Base-by-base conservation (phyloP, 1,284 basidiomycete species). In the Porodaedalea pini region DNA sequence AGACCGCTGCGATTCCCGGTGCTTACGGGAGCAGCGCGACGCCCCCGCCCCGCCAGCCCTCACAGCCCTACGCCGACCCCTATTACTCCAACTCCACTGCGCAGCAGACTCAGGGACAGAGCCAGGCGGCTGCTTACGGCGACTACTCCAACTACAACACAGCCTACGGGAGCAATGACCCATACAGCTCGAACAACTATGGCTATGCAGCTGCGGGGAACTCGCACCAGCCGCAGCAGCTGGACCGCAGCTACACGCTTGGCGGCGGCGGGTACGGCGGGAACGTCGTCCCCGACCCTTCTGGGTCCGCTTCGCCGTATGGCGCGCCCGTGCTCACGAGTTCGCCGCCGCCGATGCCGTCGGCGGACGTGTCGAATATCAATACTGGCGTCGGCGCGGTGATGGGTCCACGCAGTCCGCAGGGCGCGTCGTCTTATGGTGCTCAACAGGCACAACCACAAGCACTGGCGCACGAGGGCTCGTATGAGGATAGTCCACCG, bases 401-500 rank as follows among this genome's bases (percentile, higher is more conserved):
- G 51, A 2, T 17, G 41, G 37, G 31, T 6, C 25, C 51, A 2
- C 3, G 31, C 15, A 40, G 27, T 13, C 27, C 23, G 10, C 21
- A 27, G 44, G 23, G 36, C 7, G 25, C 19, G 34, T 31, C 15
- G 48, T 51, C n/a, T n/a, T 23, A 19, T 41, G 31, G 47, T 49
- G 27, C 40, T 21, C 34, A 51, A 23, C 37, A 8, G 56, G 65
- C 21, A 2, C 76, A 77, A 7, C 69, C 62, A 40, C 65, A 73
- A 50, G 61, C 71, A 17, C n/a, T 44, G 17, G 41, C 74, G 39
- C 60, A 64, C 36, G 36, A 64, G 19, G 57, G 56, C 60, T 61
- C 65, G 59, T 75, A 79, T 58, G 70, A 78, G 17, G 85, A 87
- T 41, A 77, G 70, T 37, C 86, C 86, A 13, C 86, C 86, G 19